Evolutionary conservation across 768 basidiomycete genomes (phyloP), one percentile per base, ranked within the genome.

Genomic region (Cubamyces lactineus): DNA sequence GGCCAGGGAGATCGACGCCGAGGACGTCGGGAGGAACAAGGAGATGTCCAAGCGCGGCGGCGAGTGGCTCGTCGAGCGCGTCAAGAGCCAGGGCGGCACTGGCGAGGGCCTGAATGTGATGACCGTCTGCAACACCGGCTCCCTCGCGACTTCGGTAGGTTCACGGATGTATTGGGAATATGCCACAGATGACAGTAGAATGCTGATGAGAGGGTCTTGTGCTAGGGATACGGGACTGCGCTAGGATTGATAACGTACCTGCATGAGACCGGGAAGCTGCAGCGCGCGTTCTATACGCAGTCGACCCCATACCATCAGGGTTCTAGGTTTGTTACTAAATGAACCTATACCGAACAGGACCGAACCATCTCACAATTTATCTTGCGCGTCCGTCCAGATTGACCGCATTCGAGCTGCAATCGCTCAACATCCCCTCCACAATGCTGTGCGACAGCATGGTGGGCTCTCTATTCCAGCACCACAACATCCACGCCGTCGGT

Each of bases 401-500:
- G 51, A 98, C 96, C 5, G 89, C 94, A 2, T 76, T 96, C 55
- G 96, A 98, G 70, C 83, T 98, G 24, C 86, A 92, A 66, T 89
- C 88, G 3, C 83, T 98, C 47, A 78, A 85, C 39, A 89, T 96
- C 15, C 91, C 94, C 0, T 90, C 91, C 4, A 86, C 89, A 5
- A 96, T 98, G 94, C 88, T 98, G 50, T 96, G 95, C 71, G 96
- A 98, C 71, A 96, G 93, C 39, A 97, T 97, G 91, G 92, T 98
- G 17, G 96, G 96, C 9, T 96, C 94, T 0, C 77, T 98, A 53
- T 92, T 98, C 79, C 93, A 96, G 71, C 86, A 94, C 71, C 82
- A 91, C 71, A 74, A 81, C 21, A 92, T 96, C 54, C 90, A 94
- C 69, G 92, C 87, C 26, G 86, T 95, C 57, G 86, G 90, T 91